phyloP scores from a whole-genome alignment of 345 rosid genomes.

The Clausena lansium region DNA sequence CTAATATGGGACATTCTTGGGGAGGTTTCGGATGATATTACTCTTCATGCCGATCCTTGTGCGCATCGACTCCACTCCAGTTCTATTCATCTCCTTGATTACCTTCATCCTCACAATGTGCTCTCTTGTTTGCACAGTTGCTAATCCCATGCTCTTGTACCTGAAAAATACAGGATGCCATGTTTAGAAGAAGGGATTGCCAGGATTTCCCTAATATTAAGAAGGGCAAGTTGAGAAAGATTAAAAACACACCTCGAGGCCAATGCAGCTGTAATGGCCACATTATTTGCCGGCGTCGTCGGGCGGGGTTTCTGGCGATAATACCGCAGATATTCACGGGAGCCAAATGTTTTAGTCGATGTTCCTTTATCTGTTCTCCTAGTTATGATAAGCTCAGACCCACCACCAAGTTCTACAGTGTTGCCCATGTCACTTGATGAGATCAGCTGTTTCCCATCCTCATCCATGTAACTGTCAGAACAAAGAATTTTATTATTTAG shows the following conservation, averaged over 20 bases:
- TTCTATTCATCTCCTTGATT: constrained; percentile 61
- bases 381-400: constrained; percentile 83
- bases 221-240: constrained; percentile 7
- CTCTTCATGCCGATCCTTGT: constrained; percentile 75
- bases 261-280: constrained; percentile 59
- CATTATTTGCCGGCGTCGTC: constrained; percentile 44
- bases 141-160: constrained; percentile 85
- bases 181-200: background rate
- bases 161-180: constrained; percentile 30
- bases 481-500: background rate
- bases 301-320: constrained; percentile 94
- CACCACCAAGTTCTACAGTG: constrained; percentile 64
- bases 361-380: constrained; percentile 46
- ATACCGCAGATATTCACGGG: constrained; percentile 81
- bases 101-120: constrained; percentile 76
- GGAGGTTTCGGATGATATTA: constrained; percentile 77
- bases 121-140: constrained; percentile 71
- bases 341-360: constrained; percentile 69
- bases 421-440: constrained; percentile 54
- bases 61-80: constrained; percentile 71
- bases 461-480: constrained; percentile 66
- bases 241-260: constrained; percentile 60
- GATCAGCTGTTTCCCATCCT: constrained; percentile 71
- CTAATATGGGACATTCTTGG: constrained; percentile 77
- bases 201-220: background rate